Evolutionary conservation across 306 rosid species (phyloP).

Genomic region (Benincasa hispida): DNA sequence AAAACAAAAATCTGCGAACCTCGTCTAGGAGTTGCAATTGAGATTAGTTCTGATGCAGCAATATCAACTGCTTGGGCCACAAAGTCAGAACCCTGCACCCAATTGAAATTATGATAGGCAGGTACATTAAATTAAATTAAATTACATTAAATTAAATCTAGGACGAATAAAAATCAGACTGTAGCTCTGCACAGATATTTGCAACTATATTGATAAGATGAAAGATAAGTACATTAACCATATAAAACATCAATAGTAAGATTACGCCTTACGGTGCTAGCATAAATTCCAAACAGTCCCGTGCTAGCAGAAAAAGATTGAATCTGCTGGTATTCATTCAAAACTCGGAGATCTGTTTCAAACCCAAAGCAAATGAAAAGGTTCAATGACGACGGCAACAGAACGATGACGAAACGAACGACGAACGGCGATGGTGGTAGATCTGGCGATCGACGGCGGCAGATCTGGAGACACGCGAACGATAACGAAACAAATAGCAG

Average conservation of each 20-base stretch:
- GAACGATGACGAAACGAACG: too few species aligned
- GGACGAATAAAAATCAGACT: neutral
- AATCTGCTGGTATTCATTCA: slow-evolving; percentile 65
- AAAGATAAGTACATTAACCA: neutral
- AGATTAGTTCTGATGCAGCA: slow-evolving; percentile 59
- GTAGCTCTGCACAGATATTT: neutral
- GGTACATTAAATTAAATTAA: neutral
- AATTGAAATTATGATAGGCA: neutral
- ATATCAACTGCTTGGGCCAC: slow-evolving; percentile 54
- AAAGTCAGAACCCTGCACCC: slow-evolving; percentile 53
- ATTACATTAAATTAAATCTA: neutral
- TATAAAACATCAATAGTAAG: neutral
- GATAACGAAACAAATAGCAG: too few species aligned
- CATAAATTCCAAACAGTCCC: slow-evolving; percentile 76
- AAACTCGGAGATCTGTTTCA: slow-evolving; percentile 65
- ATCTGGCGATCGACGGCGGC: too few species aligned
- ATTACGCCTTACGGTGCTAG: slow-evolving; percentile 58
- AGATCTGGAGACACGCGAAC: too few species aligned
- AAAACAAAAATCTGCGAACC: slow-evolving; percentile 27
- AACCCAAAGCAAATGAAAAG: slow-evolving; percentile 4
- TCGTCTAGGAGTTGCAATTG: slow-evolving; percentile 80
- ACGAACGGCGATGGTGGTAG: too few species aligned
- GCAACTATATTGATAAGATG: neutral
- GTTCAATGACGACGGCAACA: too few species aligned
- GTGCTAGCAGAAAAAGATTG: slow-evolving; percentile 78